phyloP scores from a whole-genome alignment of 345 rosid genomes.

The Eucalyptus erythrocorys region DNA sequence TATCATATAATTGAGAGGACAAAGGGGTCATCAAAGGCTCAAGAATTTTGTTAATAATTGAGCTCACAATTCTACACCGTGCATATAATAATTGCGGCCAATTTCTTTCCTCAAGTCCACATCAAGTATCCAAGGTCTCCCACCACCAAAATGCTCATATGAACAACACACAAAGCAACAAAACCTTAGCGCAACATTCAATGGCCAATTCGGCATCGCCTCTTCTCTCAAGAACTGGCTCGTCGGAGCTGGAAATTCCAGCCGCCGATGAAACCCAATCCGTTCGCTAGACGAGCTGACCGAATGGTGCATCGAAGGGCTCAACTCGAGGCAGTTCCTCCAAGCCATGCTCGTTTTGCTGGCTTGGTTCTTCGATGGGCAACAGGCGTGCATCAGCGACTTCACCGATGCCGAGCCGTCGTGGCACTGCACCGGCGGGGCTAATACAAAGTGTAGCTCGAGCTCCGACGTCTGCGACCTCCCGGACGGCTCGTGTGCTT shows the following conservation, averaged over 20 bases:
- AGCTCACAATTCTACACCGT: background rate
- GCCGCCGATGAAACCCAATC: background rate
- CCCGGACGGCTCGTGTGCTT: background rate
- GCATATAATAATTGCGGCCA: background rate
- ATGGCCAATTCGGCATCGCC: background rate
- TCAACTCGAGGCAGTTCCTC: background rate
- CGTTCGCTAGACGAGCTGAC: background rate
- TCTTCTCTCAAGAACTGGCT: background rate
- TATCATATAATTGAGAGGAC: background rate
- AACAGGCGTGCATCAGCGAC: slow-evolving; percentile 2
- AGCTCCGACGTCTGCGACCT: background rate
- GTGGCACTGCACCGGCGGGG: slow-evolving; percentile 1
- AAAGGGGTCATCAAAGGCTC: background rate
- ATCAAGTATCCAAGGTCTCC: background rate
- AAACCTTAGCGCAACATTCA: background rate
- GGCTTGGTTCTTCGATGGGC: slow-evolving; percentile 7
- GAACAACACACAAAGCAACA: background rate
- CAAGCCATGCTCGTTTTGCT: slow-evolving; percentile 2
- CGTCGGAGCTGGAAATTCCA: background rate
- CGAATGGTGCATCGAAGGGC: background rate
- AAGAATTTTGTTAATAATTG: background rate
- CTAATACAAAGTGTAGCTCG: background rate
- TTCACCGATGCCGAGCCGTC: slow-evolving; percentile 1
- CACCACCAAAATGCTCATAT: background rate
- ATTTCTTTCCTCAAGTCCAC: background rate